phyloP scores from a whole-genome alignment of 176 grass and related monocot genomes.

The Otatea glauca region DNA sequence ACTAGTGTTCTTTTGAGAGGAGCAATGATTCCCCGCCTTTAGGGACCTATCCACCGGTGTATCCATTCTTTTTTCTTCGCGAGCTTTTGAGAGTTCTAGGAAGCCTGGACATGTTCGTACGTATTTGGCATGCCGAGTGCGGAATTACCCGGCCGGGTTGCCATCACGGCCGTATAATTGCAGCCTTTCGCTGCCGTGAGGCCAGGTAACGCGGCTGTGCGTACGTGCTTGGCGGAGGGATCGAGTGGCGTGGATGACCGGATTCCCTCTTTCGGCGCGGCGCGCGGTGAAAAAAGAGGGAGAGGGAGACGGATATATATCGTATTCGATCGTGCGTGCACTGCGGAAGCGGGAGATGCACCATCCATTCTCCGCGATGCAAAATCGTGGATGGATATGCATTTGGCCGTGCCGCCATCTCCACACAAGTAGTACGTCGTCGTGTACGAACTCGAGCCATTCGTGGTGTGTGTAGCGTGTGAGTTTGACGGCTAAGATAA shows the following conservation, averaged over 20 bases:
- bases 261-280: neutral
- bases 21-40: neutral
- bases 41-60: no score
- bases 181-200: no score
- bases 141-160: slow-evolving; percentile 13
- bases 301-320: neutral
- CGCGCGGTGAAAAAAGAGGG: neutral
- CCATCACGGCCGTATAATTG: no score
- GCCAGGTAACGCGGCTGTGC: neutral
- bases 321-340: neutral
- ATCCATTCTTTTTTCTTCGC: no score
- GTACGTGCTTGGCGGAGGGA: no score
- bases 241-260: neutral
- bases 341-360: slow-evolving; percentile 30
- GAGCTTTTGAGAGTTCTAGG: no score
- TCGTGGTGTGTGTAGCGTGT: neutral
- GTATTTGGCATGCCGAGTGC: slow-evolving; percentile 12
- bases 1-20: no score
- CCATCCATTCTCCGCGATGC: slow-evolving; percentile 7
- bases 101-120: no score
- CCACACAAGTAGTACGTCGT: slow-evolving; percentile 11
- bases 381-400: neutral
- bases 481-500: neutral
- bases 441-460: slow-evolving; percentile 31
- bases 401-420: neutral